Conservation (phyloP, 495 filamentous ascomycete genomes). For the Penicillium odoratum region DNA sequence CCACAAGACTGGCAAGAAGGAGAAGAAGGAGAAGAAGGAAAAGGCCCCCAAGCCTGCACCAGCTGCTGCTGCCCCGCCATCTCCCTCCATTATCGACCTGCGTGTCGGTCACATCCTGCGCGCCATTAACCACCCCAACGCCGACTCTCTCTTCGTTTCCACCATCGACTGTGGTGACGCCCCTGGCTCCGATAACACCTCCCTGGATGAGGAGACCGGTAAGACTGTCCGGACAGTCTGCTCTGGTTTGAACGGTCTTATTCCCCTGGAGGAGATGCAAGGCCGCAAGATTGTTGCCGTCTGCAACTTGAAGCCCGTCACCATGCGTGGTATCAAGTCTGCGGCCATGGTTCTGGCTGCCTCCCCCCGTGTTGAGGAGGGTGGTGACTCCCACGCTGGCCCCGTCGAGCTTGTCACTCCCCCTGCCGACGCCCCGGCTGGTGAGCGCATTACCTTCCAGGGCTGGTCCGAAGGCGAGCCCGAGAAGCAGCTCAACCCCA, state of each 20-base stretch:
- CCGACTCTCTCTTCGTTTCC: slow-evolving; percentile 91
- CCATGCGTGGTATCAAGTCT: slow-evolving; percentile 97
- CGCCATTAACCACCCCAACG: slow-evolving; percentile 91
- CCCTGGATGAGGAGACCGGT: slow-evolving; percentile 72
- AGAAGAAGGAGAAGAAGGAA: slow-evolving; percentile 86
- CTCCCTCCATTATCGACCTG: slow-evolving; percentile 86
- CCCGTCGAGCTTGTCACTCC: slow-evolving; percentile 91
- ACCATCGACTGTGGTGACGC: slow-evolving; percentile 96
- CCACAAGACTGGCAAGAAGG: slow-evolving; percentile 47
- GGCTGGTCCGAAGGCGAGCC: slow-evolving; percentile 87
- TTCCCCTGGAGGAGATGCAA: slow-evolving; percentile 96
- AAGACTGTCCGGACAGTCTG: slow-evolving; percentile 91
- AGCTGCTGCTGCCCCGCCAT: slow-evolving; percentile 66
- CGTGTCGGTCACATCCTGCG: slow-evolving; percentile 96
- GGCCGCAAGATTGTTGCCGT: slow-evolving; percentile 90
- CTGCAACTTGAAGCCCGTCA: slow-evolving; percentile 97
- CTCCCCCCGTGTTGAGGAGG: slow-evolving; percentile 73
- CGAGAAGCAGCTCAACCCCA: slow-evolving; percentile 90
- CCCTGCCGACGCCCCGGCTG: slow-evolving; percentile 73
- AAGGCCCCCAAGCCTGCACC: slow-evolving; percentile 66
- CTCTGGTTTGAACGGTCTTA: slow-evolving; percentile 89
- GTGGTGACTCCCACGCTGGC: slow-evolving; percentile 80
- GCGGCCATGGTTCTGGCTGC: slow-evolving; percentile 95
- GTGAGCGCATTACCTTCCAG: slow-evolving; percentile 88
- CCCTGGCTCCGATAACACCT: slow-evolving; percentile 80